Evolutionary conservation across 2,329 filamentous ascomycete species (phyloP), one percentile per base, ranked within the genome.

Genomic region (Capronia epimyces): DNA sequence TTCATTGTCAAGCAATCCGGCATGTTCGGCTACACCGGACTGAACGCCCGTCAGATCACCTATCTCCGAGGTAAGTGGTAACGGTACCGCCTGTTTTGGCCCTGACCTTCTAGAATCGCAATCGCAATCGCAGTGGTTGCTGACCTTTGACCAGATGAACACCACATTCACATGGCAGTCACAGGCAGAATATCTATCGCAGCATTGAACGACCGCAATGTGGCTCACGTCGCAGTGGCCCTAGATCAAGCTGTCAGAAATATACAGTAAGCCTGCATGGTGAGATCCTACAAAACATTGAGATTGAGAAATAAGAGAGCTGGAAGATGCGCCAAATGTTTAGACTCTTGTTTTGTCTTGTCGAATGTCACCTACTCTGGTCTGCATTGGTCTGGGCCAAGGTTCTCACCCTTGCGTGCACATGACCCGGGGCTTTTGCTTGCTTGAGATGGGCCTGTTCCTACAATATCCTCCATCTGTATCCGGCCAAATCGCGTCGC

Each of bases 361-460:
- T n/a, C n/a, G n/a, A n/a, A n/a, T n/a, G n/a, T n/a, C n/a, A n/a
- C n/a, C n/a, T n/a, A n/a, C n/a, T n/a, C n/a, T n/a, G n/a, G n/a
- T n/a, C n/a, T n/a, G n/a, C n/a, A n/a, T n/a, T n/a, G n/a, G n/a
- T n/a, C n/a, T n/a, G n/a, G n/a, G n/a, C 25, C 12, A 6, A 29
- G 6, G 12, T 29, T 6, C 25, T 29, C 25, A 29, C 6, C 25
- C 25, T 29, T 29, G 25, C 25, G 25, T 6, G 25, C 25, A 29
- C 25, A 29, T 29, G n/a, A n/a, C n/a, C n/a, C n/a, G n/a, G n/a
- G n/a, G n/a, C n/a, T n/a, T 52, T 15, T 43, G 40, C 22, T 29
- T 52, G 24, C 87, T 95, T 78, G 89, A 95, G 65, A 87, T 86
- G 2, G 95, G 94, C 65, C 93, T 89, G 0, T 95, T 87, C 63